phyloP scores from a whole-genome alignment of 805 yeast species.

The Hanseniaspora vineae region DNA sequence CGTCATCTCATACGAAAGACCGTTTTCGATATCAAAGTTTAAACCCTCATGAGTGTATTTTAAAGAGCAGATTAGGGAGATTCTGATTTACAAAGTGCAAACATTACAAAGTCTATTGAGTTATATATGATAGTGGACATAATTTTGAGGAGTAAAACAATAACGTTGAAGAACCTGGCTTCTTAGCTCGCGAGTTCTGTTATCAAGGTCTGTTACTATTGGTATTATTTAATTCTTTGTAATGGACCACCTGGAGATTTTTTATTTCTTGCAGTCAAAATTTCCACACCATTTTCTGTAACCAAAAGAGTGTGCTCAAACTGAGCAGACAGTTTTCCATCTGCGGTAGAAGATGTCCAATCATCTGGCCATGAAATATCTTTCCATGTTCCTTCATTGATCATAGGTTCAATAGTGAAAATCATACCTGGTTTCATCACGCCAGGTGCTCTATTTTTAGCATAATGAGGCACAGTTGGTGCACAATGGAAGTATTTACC shows the following conservation, averaged over 20 bases:
- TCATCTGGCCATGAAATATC: slow-evolving; percentile 93
- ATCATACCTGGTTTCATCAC: slow-evolving; percentile 92
- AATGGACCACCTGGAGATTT: slow-evolving; percentile 84
- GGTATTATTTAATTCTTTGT: slow-evolving; percentile 31
- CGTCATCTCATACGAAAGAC: too few species aligned
- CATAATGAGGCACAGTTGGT: slow-evolving; percentile 91
- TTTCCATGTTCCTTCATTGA: slow-evolving; percentile 67
- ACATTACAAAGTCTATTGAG: too few species aligned
- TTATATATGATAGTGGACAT: too few species aligned
- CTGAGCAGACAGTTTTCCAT: slow-evolving; percentile 85
- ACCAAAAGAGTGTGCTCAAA: slow-evolving; percentile 89
- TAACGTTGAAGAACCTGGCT: too few species aligned
- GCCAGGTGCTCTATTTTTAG: slow-evolving; percentile 85
- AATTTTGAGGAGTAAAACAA: too few species aligned
- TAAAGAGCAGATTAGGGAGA: too few species aligned
- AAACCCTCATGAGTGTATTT: too few species aligned
- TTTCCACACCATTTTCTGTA: slow-evolving; percentile 88
- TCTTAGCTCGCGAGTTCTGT: too few species aligned
- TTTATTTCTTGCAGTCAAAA: slow-evolving; percentile 69
- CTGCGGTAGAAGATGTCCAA: slow-evolving; percentile 90
- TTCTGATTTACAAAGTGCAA: too few species aligned
- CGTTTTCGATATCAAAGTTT: too few species aligned
- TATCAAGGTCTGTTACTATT: too few species aligned
- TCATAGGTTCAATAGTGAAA: slow-evolving; percentile 97
- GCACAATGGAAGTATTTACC: slow-evolving; percentile 79